phyloP scores from a whole-genome alignment of 139 green algal genomes.

The Haematococcus sp. region DNA sequence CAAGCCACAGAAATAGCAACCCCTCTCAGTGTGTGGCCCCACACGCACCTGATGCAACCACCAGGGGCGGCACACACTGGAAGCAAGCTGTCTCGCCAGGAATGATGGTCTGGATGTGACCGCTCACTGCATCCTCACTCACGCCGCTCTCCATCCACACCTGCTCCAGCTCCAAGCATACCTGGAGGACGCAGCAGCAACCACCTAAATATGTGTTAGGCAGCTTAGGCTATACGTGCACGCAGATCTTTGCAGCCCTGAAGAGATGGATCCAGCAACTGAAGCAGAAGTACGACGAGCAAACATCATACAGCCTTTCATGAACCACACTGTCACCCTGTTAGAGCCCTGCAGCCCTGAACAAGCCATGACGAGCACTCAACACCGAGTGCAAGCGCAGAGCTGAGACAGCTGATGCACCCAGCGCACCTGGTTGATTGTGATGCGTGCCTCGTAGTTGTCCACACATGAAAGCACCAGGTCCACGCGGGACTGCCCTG shows the following conservation, averaged over 20 bases:
- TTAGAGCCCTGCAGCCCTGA: too few relatives aligned
- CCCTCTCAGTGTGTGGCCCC: neutral
- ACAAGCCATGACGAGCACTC: too few relatives aligned
- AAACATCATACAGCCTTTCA: neutral
- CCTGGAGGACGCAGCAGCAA: constrained; percentile 61
- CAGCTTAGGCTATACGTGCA: too few relatives aligned
- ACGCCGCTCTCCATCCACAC: constrained; percentile 96
- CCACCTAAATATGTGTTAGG: too few relatives aligned
- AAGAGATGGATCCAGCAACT: too few relatives aligned
- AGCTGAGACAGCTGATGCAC: neutral
- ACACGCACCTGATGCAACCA: constrained; percentile 53
- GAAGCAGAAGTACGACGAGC: neutral
- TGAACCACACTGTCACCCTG: too few relatives aligned
- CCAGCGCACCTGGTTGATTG: constrained; percentile 86
- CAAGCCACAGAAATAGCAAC: neutral
- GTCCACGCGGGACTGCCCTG: constrained; percentile 70
- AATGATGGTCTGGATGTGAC: constrained; percentile 85
- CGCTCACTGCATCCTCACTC: constrained; percentile 91
- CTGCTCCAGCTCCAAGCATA: constrained; percentile 93
- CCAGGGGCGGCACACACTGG: constrained; percentile 64
- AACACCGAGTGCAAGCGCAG: neutral
- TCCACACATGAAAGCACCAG: constrained; percentile 95
- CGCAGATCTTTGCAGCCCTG: too few relatives aligned
- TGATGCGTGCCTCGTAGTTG: constrained; percentile 98
- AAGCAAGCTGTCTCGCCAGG: constrained; percentile 76